Evolutionary conservation across 2,329 filamentous ascomycete species (phyloP).

Genomic region (Colletotrichum shisoi): DNA sequence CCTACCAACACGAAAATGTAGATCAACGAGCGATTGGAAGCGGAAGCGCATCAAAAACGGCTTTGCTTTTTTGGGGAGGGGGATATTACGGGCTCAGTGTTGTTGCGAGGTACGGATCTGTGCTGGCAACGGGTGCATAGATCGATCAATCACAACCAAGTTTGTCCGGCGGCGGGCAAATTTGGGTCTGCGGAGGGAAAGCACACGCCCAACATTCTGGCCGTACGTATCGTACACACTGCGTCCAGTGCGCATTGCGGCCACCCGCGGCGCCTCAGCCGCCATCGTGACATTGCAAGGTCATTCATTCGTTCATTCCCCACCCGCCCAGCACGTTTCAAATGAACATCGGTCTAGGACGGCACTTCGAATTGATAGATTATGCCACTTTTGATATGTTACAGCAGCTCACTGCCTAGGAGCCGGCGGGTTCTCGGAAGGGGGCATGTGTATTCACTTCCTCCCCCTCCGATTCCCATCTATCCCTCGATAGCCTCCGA

Average conservation of each 20-base stretch:
- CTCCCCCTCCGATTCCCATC: conserved; percentile 17
- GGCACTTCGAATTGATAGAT: conserved; percentile 36
- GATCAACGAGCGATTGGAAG: neutral
- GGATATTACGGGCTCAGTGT: conserved; percentile 6
- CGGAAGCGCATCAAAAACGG: neutral
- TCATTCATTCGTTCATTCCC: neutral
- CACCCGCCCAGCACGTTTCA: conserved; percentile 5
- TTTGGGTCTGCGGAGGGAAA: conserved; percentile 36
- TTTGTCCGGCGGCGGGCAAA: conserved; percentile 39
- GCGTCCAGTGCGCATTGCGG: conserved; percentile 2
- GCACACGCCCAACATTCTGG: conserved; percentile 36
- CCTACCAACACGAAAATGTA: neutral
- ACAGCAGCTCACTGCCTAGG: conserved; percentile 33
- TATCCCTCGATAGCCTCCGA: conserved; percentile 26
- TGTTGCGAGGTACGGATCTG: conserved; percentile 19
- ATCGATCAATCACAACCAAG: conserved; percentile 36
- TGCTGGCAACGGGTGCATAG: conserved; percentile 25
- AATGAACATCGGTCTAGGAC: neutral
- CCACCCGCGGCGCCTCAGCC: conserved; percentile 21
- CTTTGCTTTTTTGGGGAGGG: neutral
- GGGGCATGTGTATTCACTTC: conserved; percentile 22
- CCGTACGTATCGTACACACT: neutral
- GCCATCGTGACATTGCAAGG: conserved; percentile 27
- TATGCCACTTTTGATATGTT: conserved; percentile 38
- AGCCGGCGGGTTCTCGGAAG: conserved; percentile 35